Evolutionary conservation across 768 basidiomycete species (phyloP).

Genomic region (Suillus occidentalis): DNA sequence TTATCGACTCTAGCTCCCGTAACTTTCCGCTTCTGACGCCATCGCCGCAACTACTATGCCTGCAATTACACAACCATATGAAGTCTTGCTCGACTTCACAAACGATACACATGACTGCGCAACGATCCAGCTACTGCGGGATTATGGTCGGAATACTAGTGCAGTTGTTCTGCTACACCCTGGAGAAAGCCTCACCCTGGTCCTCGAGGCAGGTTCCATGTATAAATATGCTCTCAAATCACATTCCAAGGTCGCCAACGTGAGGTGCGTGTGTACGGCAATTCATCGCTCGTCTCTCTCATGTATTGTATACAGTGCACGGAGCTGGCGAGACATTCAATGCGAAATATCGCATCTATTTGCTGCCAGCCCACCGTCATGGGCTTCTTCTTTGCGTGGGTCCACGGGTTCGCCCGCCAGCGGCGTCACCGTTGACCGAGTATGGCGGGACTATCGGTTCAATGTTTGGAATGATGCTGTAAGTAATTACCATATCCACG

Average conservation of each 20-base stretch:
- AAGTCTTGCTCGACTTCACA: slow-evolving; percentile 65
- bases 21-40: slow-evolving; percentile 22
- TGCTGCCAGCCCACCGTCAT: slow-evolving; percentile 36
- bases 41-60: slow-evolving; percentile 46
- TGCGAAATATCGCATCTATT: slow-evolving; percentile 65
- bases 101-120: slow-evolving; percentile 68
- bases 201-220: slow-evolving; percentile 66
- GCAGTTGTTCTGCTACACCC: slow-evolving; percentile 60
- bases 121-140: slow-evolving; percentile 61
- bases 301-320: slow-evolving; percentile 42
- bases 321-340: slow-evolving; percentile 63
- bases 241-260: slow-evolving; percentile 62
- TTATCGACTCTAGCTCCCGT: slow-evolving; percentile 32
- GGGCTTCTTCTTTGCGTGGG: slow-evolving; percentile 30
- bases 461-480: slow-evolving; percentile 60
- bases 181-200: slow-evolving; percentile 61
- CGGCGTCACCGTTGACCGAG: slow-evolving; percentile 63
- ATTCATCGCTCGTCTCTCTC: slow-evolving; percentile 8
- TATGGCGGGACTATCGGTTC: slow-evolving; percentile 68
- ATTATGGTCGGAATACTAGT: slow-evolving; percentile 58
- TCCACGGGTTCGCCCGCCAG: slow-evolving; percentile 39
- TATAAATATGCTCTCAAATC: slow-evolving; percentile 72
- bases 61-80: slow-evolving; percentile 55
- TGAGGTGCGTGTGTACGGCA: slow-evolving; percentile 50
- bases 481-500: slow-evolving; percentile 12